A percentile compares a stretch with the other conserved stretches of the same genome.
Conservation (phyloP, 148 eudicot genomes). For the Rheum nobile region DNA sequence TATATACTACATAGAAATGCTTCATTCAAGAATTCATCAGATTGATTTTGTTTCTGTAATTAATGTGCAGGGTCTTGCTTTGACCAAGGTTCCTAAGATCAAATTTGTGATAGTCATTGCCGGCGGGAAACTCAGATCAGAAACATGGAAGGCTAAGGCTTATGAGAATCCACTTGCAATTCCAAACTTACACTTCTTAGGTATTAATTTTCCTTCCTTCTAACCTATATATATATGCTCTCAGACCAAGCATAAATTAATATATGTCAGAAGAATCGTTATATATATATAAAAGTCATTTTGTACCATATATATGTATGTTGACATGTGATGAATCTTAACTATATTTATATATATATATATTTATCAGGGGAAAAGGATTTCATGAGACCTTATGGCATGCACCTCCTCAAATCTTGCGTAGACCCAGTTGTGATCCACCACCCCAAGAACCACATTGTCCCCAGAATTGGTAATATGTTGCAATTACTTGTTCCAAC, state of each 20-base stretch:
- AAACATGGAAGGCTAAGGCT: constrained; percentile 42
- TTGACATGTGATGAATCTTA: background rate
- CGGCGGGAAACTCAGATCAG: constrained; percentile 56
- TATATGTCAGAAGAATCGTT: no score
- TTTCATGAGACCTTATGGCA: constrained; percentile 63
- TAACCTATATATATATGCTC: no score
- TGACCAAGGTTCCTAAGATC: constrained; percentile 59
- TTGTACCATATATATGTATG: background rate
- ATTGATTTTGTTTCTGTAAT: background rate
- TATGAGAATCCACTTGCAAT: constrained; percentile 45
- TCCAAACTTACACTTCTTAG: constrained; percentile 79
- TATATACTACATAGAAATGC: no score
- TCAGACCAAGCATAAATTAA: no score
- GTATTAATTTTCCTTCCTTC: constrained; percentile 25
- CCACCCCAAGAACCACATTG: constrained; percentile 87
- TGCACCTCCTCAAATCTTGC: constrained; percentile 53
- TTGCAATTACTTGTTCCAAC: no score
- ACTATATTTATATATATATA: no score
- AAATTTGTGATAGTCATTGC: constrained; percentile 52
- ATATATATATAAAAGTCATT: no score
- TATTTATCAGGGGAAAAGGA: constrained; percentile 56
- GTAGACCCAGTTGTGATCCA: constrained; percentile 55
- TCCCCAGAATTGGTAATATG: constrained; percentile 78
- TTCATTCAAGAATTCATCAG: background rate
- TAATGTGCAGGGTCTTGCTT: constrained; percentile 50